phyloP scores from a whole-genome alignment of 352 stramenopile species.

The Phytopythium kandeliae region DNA sequence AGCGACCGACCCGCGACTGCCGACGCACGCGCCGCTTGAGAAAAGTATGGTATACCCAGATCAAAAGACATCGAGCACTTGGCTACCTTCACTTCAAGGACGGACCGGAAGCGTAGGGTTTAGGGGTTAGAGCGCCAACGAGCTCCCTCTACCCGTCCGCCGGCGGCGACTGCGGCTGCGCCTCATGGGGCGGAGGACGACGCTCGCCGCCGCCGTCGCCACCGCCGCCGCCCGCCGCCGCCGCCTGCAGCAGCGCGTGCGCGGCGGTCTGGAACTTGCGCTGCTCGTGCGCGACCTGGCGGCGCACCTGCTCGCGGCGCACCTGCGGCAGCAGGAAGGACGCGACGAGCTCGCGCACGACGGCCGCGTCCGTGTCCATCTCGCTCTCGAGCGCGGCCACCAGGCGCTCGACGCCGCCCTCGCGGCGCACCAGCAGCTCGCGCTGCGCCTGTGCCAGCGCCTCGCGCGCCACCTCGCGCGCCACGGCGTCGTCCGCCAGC shows the following conservation, averaged over 20 bases:
- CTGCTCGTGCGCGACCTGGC: conserved; percentile 54
- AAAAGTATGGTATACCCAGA: no score
- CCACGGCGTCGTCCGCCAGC: conserved; percentile 63
- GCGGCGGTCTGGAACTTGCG: conserved; percentile 63
- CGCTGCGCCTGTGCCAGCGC: conserved; percentile 33
- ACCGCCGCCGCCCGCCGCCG: conserved; percentile 15
- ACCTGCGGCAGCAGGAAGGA: conserved; percentile 80
- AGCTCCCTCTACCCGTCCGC: no score
- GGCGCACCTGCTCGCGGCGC: conserved; percentile 51
- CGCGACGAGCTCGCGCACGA: conserved; percentile 77
- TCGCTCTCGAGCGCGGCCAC: conserved; percentile 43
- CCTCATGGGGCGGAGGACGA: no score
- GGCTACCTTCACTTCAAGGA: no score
- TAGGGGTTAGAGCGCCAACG: no score
- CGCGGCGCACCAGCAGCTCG: conserved; percentile 48
- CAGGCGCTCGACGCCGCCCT: conserved; percentile 34
- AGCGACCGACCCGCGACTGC: no score
- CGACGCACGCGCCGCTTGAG: no score
- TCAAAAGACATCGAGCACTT: no score
- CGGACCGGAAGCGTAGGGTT: no score
- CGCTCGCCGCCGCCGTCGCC: conserved; percentile 3
- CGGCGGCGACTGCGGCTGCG: no score
- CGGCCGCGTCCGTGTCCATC: conserved; percentile 39
- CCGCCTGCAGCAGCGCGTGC: conserved; percentile 47
- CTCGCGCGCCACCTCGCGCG: conserved; percentile 46